These are phyloP conservation scores for Chaetomiaceae sp. DNA, from an alignment of 2,329 filamentous ascomycete species.

Conservation along the genomic window DNA sequence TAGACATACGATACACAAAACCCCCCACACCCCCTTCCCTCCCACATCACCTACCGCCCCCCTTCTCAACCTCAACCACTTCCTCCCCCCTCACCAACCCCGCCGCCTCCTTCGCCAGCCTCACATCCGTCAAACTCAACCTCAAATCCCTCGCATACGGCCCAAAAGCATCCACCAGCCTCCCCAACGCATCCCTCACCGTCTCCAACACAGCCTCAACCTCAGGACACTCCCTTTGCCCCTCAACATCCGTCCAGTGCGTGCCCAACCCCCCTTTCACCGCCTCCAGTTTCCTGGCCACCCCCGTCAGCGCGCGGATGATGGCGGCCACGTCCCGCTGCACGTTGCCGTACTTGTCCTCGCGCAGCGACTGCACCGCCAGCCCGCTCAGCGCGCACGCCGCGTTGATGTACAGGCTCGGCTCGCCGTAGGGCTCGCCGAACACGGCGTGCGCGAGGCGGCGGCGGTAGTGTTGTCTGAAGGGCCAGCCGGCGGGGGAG, in stretches of 20 bases:
- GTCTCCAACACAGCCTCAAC: slow-evolving; percentile 65
- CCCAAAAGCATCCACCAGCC: slow-evolving; percentile 67
- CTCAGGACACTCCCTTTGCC: slow-evolving; percentile 52
- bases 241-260: slow-evolving; percentile 76
- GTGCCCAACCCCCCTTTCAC: slow-evolving; percentile 56
- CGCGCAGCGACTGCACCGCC: slow-evolving; percentile 65
- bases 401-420: slow-evolving; percentile 65
- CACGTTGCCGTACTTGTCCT: slow-evolving; percentile 84
- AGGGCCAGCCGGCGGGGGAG: slow-evolving; percentile 57
- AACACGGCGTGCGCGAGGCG: slow-evolving; percentile 64
- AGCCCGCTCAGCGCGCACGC: slow-evolving; percentile 65
- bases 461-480: slow-evolving; percentile 64
- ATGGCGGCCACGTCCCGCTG: slow-evolving; percentile 72
- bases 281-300: slow-evolving; percentile 63
- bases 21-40: background rate
- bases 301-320: slow-evolving; percentile 65
- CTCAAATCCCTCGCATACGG: slow-evolving; percentile 68
- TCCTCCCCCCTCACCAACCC: slow-evolving; percentile 20
- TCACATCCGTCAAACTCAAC: slow-evolving; percentile 65
- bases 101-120: slow-evolving; percentile 64
- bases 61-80: slow-evolving; percentile 5
- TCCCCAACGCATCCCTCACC: slow-evolving; percentile 59
- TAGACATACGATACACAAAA: background rate
- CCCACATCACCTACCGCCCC: background rate
- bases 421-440: slow-evolving; percentile 67